Conservation (phyloP, 805 yeast species). For the Brettanomyces nanus region DNA sequence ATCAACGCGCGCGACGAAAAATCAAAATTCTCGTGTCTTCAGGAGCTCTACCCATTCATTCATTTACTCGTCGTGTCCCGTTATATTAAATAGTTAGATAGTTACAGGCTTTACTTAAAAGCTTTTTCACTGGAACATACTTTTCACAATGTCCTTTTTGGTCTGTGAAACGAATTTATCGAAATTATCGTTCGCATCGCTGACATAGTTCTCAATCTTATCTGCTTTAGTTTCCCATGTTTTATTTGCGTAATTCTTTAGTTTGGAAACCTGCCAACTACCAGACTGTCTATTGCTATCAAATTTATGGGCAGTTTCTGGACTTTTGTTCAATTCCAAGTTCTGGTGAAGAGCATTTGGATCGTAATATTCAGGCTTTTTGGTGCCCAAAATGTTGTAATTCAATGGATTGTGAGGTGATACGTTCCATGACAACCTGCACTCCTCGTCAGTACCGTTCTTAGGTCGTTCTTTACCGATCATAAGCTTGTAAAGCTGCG, state of each 20-base stretch:
- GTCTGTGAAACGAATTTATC: slow-evolving; percentile 23
- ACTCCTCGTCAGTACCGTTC: slow-evolving; percentile 38
- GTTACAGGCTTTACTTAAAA: too few relatives aligned
- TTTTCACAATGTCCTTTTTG: slow-evolving; percentile 22
- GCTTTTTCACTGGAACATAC: slow-evolving; percentile 15
- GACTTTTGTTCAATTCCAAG: slow-evolving; percentile 15
- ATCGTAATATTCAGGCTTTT: slow-evolving; percentile 25
- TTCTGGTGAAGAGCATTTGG: slow-evolving; percentile 25
- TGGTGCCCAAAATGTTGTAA: slow-evolving; percentile 17
- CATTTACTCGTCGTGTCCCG: too few relatives aligned
- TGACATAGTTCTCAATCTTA: slow-evolving; percentile 20
- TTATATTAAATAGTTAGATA: too few relatives aligned
- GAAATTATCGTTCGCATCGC: slow-evolving; percentile 23
- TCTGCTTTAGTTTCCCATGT: slow-evolving; percentile 18
- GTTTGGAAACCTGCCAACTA: slow-evolving; percentile 9
- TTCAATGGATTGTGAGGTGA: slow-evolving; percentile 31
- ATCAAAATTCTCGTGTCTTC: too few relatives aligned
- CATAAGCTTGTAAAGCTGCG: slow-evolving; percentile 57
- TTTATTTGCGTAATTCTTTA: slow-evolving; percentile 14
- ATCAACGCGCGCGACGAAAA: too few relatives aligned
- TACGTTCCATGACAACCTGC: slow-evolving; percentile 43
- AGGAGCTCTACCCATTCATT: too few relatives aligned
- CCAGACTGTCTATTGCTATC: slow-evolving; percentile 3
- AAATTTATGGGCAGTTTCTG: slow-evolving; percentile 13
- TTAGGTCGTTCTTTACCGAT: slow-evolving; percentile 67